These are phyloP conservation scores for Neopestalotiopsis clavispora DNA, from an alignment of 2,329 filamentous ascomycete genomes.

Conservation along the genomic window DNA sequence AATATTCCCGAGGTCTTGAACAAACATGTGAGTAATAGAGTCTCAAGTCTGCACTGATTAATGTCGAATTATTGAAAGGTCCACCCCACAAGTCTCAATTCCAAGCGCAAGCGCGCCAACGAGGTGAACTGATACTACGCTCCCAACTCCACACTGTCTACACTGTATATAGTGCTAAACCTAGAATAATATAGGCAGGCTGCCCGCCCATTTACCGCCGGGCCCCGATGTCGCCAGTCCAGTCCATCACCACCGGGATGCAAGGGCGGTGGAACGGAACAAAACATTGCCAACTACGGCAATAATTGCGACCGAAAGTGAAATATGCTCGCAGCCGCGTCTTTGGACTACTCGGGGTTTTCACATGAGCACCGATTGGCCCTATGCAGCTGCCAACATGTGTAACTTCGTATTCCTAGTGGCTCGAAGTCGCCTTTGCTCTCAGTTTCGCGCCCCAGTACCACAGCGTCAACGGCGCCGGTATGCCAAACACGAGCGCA, in stretches of 20 bases:
- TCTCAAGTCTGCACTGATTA: no score
- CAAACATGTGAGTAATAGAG: no score
- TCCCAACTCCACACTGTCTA: neutral
- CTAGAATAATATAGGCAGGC: neutral
- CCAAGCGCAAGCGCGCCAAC: neutral
- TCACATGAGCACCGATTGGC: no score
- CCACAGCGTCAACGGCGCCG: conserved; percentile 50
- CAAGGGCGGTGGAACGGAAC: neutral
- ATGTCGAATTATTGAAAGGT: neutral
- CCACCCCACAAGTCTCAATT: neutral
- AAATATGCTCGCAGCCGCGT: neutral
- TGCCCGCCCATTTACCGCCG: neutral
- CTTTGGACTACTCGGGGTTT: neutral
- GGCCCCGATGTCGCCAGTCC: neutral
- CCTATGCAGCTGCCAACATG: neutral
- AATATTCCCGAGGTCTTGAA: neutral
- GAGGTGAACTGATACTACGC: neutral
- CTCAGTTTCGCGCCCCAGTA: conserved; percentile 44
- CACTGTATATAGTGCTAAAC: neutral
- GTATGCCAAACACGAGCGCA: conserved; percentile 45
- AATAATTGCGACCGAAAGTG: neutral
- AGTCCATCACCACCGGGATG: neutral
- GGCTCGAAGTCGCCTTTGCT: conserved; percentile 26
- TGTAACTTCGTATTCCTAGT: conserved; percentile 12
- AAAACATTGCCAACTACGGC: neutral